Conservation (phyloP, 345 rosid species). For the Eutrema yunnanense region DNA sequence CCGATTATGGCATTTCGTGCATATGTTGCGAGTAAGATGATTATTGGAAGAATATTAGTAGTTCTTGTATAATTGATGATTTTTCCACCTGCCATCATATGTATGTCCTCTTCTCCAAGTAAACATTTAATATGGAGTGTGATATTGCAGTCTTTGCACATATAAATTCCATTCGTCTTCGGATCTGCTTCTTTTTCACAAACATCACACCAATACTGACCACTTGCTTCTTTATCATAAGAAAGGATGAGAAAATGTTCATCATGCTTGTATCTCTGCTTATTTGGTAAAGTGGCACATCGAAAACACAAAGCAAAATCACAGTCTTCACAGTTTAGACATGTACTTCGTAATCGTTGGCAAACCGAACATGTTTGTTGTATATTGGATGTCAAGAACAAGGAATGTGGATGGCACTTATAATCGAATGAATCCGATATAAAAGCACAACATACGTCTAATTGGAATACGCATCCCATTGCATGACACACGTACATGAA, state of each 20-base stretch:
- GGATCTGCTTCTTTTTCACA: background rate
- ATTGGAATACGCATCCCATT: accelerated
- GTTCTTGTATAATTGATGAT: too few species aligned
- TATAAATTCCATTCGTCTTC: background rate
- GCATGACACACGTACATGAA: background rate
- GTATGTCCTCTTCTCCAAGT: background rate
- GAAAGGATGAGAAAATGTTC: background rate
- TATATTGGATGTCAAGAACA: background rate
- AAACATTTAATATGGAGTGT: background rate
- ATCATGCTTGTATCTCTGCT: background rate
- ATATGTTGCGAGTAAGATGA: background rate
- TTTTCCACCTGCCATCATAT: background rate
- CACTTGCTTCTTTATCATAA: background rate
- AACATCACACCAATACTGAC: background rate
- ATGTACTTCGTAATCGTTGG: accelerated
- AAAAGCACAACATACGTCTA: background rate
- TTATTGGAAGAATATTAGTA: background rate
- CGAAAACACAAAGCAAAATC: background rate
- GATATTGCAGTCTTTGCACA: background rate
- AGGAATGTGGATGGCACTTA: background rate
- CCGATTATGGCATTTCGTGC: background rate
- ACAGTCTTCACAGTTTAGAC: background rate
- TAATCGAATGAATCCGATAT: background rate
- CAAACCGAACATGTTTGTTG: background rate
- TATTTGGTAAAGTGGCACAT: background rate